Evolutionary conservation across 495 filamentous ascomycete genomes (phyloP).

Genomic region (Penicillium angulare): DNA sequence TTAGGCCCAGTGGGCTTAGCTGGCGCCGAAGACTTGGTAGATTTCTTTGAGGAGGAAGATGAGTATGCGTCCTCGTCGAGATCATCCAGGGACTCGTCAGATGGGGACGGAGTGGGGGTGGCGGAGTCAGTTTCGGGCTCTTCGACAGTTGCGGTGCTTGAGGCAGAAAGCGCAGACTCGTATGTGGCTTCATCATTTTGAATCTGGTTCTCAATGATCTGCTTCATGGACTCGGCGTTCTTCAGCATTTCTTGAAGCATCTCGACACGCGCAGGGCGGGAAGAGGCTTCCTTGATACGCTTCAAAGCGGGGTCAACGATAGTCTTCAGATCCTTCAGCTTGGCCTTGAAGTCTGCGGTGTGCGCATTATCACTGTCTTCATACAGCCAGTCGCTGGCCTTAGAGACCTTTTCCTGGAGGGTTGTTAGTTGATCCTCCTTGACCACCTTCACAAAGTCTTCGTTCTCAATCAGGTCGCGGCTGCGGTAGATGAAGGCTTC

Average conservation of each 20-base stretch:
- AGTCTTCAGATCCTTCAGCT: slow-evolving; percentile 67
- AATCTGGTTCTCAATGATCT: slow-evolving; percentile 42
- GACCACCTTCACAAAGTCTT: slow-evolving; percentile 67
- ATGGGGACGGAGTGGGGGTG: slow-evolving; percentile 25
- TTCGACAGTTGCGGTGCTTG: slow-evolving; percentile 24
- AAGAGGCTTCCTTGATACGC: slow-evolving; percentile 63
- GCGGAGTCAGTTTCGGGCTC: slow-evolving; percentile 25
- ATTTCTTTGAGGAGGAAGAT: slow-evolving; percentile 25
- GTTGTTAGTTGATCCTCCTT: slow-evolving; percentile 58
- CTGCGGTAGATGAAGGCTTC: slow-evolving; percentile 91
- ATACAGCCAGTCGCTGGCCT: slow-evolving; percentile 86
- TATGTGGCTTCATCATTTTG: slow-evolving; percentile 40
- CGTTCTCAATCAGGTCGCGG: slow-evolving; percentile 74
- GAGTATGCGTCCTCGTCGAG: slow-evolving; percentile 46
- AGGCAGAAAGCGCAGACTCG: slow-evolving; percentile 33
- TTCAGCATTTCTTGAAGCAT: slow-evolving; percentile 60
- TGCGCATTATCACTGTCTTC: slow-evolving; percentile 75
- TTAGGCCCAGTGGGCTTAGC: slow-evolving; percentile 38
- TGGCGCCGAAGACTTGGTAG: slow-evolving; percentile 27
- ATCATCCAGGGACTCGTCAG: slow-evolving; percentile 29
- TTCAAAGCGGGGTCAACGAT: slow-evolving; percentile 67
- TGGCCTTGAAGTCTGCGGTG: slow-evolving; percentile 65
- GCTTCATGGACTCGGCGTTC: slow-evolving; percentile 48
- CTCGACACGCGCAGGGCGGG: slow-evolving; percentile 64
- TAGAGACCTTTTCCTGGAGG: slow-evolving; percentile 63